Base-by-base conservation (phyloP, 202 grass and related monocot species). In the Sporobolus alterniflorus region DNA sequence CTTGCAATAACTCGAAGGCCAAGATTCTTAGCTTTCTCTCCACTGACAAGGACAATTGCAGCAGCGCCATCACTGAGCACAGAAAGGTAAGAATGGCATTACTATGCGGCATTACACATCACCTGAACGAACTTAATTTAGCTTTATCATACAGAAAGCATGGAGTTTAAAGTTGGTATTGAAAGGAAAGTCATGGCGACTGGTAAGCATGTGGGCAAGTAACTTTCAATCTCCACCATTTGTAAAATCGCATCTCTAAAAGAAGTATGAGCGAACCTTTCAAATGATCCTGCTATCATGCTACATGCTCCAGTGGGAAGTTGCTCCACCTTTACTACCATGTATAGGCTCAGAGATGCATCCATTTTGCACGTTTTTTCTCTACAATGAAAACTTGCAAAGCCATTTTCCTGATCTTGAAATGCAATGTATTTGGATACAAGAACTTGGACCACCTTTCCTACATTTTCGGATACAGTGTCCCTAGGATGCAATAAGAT, bases 1-100 rank as follows among this genome's bases (percentile, higher is more conserved):
- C 79, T 98, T 76, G 92, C 96, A 83, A 95, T 87, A 85, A 91
- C 83, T 84, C 95, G 61, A 71, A 98, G 87, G 64, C 90, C 92
- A 69, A 98, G 82, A 22, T 81, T 81, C 64, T 82, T 93, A 77
- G 96, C 96, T 87, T 95, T 98, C 51, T 83, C 84, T 68, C 89
- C 92, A 51, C 92, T 98, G 13, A 98, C 96, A 29, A 98, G 63
- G 22, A 98, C 96, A 80, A 98, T 54, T 55, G 96, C 96, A 81
- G 96, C 92, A 83, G 96, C 96, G 42, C 96, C 96, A 83, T 98
- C 96, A 64, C 96, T 98, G 71, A 41, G 25, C 18, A 69, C 73
- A 47, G 47, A 65, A 20, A 83, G 24, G 76, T 66, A 55, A 86
- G 74, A 79, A 76, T 61, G 24, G 2, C 6, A 64, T 52, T 69